Base-by-base conservation (phyloP, 2,329 filamentous ascomycete genomes). In the Colletotrichum musae region DNA sequence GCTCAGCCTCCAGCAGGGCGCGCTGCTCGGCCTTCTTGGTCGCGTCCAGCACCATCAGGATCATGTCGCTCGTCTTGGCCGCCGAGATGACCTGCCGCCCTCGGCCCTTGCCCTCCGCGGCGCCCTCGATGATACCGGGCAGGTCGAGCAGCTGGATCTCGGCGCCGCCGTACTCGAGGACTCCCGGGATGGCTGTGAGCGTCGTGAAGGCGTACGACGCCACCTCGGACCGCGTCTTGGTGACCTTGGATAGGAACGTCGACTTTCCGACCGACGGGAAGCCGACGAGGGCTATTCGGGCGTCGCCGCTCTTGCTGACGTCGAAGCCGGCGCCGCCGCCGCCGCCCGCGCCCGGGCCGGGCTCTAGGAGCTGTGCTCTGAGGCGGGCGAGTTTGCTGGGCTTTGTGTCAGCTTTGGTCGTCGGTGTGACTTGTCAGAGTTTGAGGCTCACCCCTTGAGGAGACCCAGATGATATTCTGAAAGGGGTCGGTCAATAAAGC, bases 261-360 rank as follows among this genome's bases (percentile, higher is more conserved):
- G 96, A 99, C 85, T 99, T 99, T 80, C 96, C 96, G 59, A 99
- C 96, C 0, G 97, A 99, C 0, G 97, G 96, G 76, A 99, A 99
- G n/a, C 96, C 96, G 62, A 99, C 97, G 2, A 99, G 89, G 2
- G 97, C 94, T 82, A 99, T 98, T 77, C 96, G 91, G 15, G 96
- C 96, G 85, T 99, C 96, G 72, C 96, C 96, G 73, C 92, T 95
- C 83, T 99, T 99, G 80, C 93, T 96, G 50, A 99, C 96, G 78
- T 95, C 93, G 80, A 97, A 99, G 10, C 96, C 96, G 3, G 92
- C 84, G 26, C 96, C 95, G 16, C 90, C 93, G 12, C 93, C 92
- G 16, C 90, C 88, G 43, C 94, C 93, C 10, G 93, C 86, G 48
- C 95, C 95, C 3, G 93, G 91, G 1, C 89, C 91, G 52, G 96